These are phyloP conservation scores for Hortaea sp. DNA, from an alignment of 2,329 filamentous ascomycete genomes.

Conservation along the genomic window DNA sequence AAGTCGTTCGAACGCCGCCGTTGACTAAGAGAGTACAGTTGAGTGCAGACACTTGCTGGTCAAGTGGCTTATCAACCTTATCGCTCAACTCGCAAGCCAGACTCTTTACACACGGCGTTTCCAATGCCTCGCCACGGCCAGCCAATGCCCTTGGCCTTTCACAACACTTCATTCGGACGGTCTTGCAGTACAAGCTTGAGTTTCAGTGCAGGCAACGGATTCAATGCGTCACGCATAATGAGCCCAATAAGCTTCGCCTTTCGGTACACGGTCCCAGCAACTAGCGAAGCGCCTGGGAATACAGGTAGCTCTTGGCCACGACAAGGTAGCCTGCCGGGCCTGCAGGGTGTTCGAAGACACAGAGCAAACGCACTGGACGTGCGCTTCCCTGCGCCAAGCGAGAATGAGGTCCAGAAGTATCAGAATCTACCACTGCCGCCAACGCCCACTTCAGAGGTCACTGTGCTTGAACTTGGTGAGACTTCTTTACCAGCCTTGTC, in stretches of 20 bases:
- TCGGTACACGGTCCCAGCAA: not conserved
- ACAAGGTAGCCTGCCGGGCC: not conserved
- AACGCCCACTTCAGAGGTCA: not conserved
- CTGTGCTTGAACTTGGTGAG: not conserved
- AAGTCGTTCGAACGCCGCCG: too few relatives aligned
- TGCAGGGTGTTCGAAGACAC: not conserved
- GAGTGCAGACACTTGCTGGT: not conserved
- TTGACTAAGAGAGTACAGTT: too few relatives aligned
- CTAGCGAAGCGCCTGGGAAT: not conserved
- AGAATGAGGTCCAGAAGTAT: not conserved
- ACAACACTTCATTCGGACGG: conserved; percentile 2
- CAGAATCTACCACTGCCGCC: not conserved
- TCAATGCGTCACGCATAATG: not conserved
- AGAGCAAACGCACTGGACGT: not conserved
- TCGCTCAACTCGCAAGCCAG: too few relatives aligned
- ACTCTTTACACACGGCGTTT: too few relatives aligned
- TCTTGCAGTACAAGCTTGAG: not conserved
- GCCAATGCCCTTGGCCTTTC: conserved; percentile 2
- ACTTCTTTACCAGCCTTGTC: not conserved
- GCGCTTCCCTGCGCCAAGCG: not conserved
- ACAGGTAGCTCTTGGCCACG: not conserved
- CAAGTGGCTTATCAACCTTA: not conserved
- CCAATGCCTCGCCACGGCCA: not conserved
- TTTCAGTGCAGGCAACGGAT: not conserved
- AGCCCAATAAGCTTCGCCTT: not conserved